Conservation (phyloP, 2,329 filamentous ascomycete genomes). For the Epichloe brachyelytri region DNA sequence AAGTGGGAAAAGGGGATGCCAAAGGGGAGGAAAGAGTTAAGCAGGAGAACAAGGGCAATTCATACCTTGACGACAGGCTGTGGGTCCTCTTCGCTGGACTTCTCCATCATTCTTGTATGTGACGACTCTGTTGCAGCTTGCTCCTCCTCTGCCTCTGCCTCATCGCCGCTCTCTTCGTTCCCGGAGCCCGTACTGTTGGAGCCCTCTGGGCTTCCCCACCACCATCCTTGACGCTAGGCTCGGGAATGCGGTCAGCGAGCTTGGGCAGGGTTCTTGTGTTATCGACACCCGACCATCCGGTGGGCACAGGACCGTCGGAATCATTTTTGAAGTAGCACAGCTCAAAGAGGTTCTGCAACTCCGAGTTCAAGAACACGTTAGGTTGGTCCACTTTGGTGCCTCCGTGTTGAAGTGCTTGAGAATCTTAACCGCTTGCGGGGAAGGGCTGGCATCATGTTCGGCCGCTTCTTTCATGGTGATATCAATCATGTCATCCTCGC, state of each 20-base stretch:
- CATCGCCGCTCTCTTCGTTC: conserved; percentile 39
- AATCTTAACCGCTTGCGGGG: conserved; percentile 13
- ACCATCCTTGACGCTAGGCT: conserved; percentile 29
- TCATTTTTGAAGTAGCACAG: conserved; percentile 51
- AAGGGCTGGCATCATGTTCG: conserved; percentile 7
- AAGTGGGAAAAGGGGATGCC: not conserved
- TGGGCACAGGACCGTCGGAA: conserved; percentile 48
- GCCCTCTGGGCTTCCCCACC: conserved; percentile 35
- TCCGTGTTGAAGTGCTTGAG: conserved; percentile 35
- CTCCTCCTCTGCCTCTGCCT: conserved; percentile 34
- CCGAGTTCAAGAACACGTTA: conserved; percentile 44
- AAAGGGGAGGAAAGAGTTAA: not conserved
- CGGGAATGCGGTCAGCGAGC: conserved; percentile 32
- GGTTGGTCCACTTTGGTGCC: conserved; percentile 40
- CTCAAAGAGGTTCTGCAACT: conserved; percentile 62
- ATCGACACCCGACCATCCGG: conserved; percentile 53
- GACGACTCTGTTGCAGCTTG: conserved; percentile 17
- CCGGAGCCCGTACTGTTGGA: conserved; percentile 34
- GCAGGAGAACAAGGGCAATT: not conserved
- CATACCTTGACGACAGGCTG: conserved; percentile 15
- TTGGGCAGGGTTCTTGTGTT: conserved; percentile 45
- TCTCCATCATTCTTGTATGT: conserved; percentile 44
- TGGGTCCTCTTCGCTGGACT: conserved; percentile 43
- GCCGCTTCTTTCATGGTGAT: conserved; percentile 66
- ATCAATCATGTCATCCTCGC: conserved; percentile 84